phyloP scores from a whole-genome alignment of 2,329 filamentous ascomycete species.

The Pseudogymnoascus sp. region DNA sequence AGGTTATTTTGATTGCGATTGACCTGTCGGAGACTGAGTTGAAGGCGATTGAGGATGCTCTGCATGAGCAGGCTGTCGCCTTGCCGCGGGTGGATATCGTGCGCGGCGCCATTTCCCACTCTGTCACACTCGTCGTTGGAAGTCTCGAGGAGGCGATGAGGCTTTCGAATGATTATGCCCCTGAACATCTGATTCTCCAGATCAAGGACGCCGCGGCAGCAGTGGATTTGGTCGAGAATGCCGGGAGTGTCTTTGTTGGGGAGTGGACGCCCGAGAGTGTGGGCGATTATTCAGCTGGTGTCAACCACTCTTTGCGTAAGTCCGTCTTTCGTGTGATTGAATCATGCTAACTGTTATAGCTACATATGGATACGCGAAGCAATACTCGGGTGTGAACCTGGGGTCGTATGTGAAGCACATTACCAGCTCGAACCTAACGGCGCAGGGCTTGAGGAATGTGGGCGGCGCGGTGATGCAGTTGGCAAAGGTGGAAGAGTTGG shows the following conservation, averaged over 20 bases:
- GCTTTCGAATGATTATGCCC: slow-evolving; percentile 89
- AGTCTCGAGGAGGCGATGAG: slow-evolving; percentile 65
- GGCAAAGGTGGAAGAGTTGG: slow-evolving; percentile 86
- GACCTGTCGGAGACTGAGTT: slow-evolving; percentile 67
- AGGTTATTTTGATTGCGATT: slow-evolving; percentile 85
- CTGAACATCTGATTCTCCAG: slow-evolving; percentile 93
- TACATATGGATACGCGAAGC: slow-evolving; percentile 95
- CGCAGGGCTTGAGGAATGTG: slow-evolving; percentile 76
- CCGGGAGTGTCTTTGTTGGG: slow-evolving; percentile 91
- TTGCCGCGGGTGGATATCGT: slow-evolving; percentile 91
- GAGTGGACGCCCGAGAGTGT: slow-evolving; percentile 97
- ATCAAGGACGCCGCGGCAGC: slow-evolving; percentile 66
- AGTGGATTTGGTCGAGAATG: slow-evolving; percentile 78
- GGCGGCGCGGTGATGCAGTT: slow-evolving; percentile 89
- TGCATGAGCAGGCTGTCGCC: slow-evolving; percentile 78
- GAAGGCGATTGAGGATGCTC: slow-evolving; percentile 78
- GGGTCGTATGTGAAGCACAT: slow-evolving; percentile 97
- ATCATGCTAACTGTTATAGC: slow-evolving; percentile 42
- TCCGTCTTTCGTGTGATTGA: slow-evolving; percentile 24
- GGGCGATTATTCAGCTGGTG: slow-evolving; percentile 94
- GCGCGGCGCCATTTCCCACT: slow-evolving; percentile 81
- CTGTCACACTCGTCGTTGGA: slow-evolving; percentile 72
- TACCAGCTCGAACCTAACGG: slow-evolving; percentile 83
- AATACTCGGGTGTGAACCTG: slow-evolving; percentile 96
- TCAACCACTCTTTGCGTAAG: slow-evolving; percentile 95